Evolutionary conservation across 345 rosid species (phyloP).

Genomic region (Capsella bursapastoris): DNA sequence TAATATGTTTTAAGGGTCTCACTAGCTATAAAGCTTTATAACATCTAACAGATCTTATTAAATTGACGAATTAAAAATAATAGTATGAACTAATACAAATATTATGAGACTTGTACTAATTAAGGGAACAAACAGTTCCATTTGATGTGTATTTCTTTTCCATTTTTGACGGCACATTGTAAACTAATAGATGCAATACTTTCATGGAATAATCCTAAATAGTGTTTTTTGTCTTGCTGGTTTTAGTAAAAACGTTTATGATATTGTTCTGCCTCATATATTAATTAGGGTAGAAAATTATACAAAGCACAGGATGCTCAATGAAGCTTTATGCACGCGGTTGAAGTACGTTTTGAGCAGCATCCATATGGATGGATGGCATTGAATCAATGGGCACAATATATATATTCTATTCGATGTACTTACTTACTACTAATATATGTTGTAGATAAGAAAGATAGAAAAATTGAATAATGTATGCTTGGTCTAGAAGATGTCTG

Average conservation of each 20-base stretch:
- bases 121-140: not conserved
- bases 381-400: slow-evolving; percentile 23
- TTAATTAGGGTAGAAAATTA: slow-evolving; percentile 3
- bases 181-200: not conserved
- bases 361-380: slow-evolving; percentile 44
- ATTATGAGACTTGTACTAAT: not conserved
- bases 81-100: not conserved
- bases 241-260: not conserved
- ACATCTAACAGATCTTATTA: not conserved
- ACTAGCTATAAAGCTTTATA: no score
- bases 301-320: slow-evolving; percentile 39
- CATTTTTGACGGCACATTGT: not conserved
- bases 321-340: slow-evolving; percentile 45
- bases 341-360: slow-evolving; percentile 41
- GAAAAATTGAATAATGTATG: not conserved
- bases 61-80: not conserved
- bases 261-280: slow-evolving; percentile 6
- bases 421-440: not conserved
- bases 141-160: not conserved
- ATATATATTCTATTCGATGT: slow-evolving; percentile 37
- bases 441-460: slow-evolving; percentile 22
- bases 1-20: no score
- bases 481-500: not conserved
- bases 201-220: not conserved
- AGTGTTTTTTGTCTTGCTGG: not conserved